Percentiles rank a stretch among this genome's conserved stretches.
phyloP scores from a whole-genome alignment of 1,139 yeast genomes.

The Candida anutae region DNA sequence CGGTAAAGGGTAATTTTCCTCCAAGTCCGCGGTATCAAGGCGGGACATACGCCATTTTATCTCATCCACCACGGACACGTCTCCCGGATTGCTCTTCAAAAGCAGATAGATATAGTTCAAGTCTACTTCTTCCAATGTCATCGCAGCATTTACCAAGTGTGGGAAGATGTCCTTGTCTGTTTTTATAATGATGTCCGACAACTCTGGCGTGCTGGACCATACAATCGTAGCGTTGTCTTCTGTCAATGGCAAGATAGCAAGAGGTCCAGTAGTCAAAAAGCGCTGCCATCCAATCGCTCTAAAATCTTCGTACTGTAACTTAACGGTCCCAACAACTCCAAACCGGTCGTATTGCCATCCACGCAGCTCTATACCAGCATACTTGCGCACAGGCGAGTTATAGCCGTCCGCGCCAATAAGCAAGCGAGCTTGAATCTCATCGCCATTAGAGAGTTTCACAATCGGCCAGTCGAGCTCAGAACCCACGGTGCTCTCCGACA shows the following conservation, averaged over 20 bases:
- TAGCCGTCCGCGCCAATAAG: constrained; percentile 95
- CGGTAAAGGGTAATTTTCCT: constrained; percentile 59
- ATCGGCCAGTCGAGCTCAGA: constrained; percentile 64
- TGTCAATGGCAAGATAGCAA: constrained; percentile 85
- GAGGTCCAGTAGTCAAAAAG: constrained; percentile 85
- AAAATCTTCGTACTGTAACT: constrained; percentile 64
- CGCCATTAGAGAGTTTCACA: constrained; percentile 62
- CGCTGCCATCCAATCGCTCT: constrained; percentile 86
- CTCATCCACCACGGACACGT: constrained; percentile 51
- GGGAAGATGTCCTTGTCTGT: constrained; percentile 58
- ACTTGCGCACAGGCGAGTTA: constrained; percentile 85
- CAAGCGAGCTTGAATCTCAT: constrained; percentile 55
- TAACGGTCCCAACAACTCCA: constrained; percentile 87
- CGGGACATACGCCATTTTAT: constrained; percentile 63
- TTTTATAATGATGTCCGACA: constrained; percentile 55
- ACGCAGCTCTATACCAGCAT: constrained; percentile 72
- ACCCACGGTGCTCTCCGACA: constrained; percentile 15
- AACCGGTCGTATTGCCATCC: constrained; percentile 90
- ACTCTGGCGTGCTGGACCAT: constrained; percentile 83
- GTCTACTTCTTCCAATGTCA: constrained; percentile 51
- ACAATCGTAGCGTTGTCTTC: constrained; percentile 82
- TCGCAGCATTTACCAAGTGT: constrained; percentile 76
- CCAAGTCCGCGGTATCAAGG: constrained; percentile 35
- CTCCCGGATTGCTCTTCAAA: constrained; percentile 29
- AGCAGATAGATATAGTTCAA: constrained; percentile 30